Evolutionary conservation across 495 filamentous ascomycete species (phyloP).

Genomic region (Glonium stellatum): DNA sequence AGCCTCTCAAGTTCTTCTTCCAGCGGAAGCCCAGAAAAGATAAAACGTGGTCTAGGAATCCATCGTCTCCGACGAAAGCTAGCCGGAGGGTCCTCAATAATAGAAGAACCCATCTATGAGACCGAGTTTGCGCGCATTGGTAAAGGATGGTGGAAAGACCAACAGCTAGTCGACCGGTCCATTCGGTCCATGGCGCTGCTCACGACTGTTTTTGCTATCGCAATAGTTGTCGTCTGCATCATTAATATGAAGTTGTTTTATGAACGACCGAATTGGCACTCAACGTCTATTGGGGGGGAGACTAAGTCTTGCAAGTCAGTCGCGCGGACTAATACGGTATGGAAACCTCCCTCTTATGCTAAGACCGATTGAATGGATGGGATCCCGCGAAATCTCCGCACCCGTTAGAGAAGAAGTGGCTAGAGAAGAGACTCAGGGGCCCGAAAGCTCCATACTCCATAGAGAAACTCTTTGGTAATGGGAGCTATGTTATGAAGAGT

Average conservation of each 20-base stretch:
- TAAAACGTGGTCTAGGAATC: slow-evolving; percentile 9
- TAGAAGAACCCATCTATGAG: slow-evolving; percentile 9
- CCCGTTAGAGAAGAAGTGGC: too few species aligned
- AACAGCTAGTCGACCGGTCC: slow-evolving; percentile 18
- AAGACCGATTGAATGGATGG: background rate
- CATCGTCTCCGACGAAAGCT: slow-evolving; percentile 19
- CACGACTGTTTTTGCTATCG: slow-evolving; percentile 15
- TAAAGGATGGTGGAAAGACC: slow-evolving; percentile 23
- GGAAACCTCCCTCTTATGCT: background rate
- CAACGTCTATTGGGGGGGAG: slow-evolving; percentile 12
- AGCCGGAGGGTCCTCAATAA: slow-evolving; percentile 3
- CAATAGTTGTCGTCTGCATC: slow-evolving; percentile 16
- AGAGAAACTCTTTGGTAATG: too few species aligned
- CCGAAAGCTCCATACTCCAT: too few species aligned
- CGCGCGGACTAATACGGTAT: slow-evolving; percentile 13
- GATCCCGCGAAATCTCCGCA: too few species aligned
- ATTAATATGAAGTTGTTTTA: slow-evolving; percentile 6
- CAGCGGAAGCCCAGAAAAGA: slow-evolving; percentile 5
- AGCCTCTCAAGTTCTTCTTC: slow-evolving; percentile 11
- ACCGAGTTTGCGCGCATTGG: slow-evolving; percentile 19
- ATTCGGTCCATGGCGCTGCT: slow-evolving; percentile 18
- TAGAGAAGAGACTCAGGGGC: too few species aligned
- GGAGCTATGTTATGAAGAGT: too few species aligned
- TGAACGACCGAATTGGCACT: slow-evolving; percentile 7
- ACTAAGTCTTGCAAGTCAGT: slow-evolving; percentile 14